Percentiles rank a stretch among this genome's conserved stretches.
These are phyloP conservation scores for Phaffomyces opuntiae DNA, from an alignment of 805 yeast species.

Conservation along the genomic window DNA sequence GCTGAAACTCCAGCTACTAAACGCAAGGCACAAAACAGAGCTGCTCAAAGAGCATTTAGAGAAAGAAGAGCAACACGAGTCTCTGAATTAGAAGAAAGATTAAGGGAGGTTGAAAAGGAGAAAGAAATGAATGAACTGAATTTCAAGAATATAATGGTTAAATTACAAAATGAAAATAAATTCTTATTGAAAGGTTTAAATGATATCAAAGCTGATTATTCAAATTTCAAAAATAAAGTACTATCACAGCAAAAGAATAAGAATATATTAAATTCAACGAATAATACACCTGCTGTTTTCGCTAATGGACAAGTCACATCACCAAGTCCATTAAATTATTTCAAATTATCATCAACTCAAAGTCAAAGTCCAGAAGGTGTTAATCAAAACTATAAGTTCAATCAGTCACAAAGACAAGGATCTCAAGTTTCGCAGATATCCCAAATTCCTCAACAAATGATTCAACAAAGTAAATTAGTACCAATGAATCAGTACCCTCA, in stretches of 20 bases:
- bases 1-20: conserved; percentile 78
- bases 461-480: not conserved
- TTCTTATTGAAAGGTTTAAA: conserved; percentile 24
- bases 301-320: conserved; percentile 20
- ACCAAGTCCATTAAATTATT: conserved; percentile 31
- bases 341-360: conserved; percentile 35
- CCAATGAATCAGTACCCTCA: conserved; percentile 6
- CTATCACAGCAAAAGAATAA: conserved; percentile 10
- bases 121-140: conserved; percentile 45
- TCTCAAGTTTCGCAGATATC: not conserved
- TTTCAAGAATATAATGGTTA: conserved; percentile 17
- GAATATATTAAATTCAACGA: conserved; percentile 12
- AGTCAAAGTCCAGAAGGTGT: conserved; percentile 4
- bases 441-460: not conserved
- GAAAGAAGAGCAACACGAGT: conserved; percentile 81
- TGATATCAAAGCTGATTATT: conserved; percentile 23
- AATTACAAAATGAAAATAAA: conserved; percentile 28
- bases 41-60: conserved; percentile 90
- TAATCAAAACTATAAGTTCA: conserved; percentile 7
- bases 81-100: conserved; percentile 65
- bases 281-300: conserved; percentile 19
- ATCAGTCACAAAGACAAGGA: not conserved
- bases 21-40: conserved; percentile 85
- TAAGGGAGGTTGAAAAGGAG: conserved; percentile 61
- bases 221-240: conserved; percentile 16